phyloP scores from a whole-genome alignment of 371 early-diverging fungal genomes.

The Mortierella sp. region DNA sequence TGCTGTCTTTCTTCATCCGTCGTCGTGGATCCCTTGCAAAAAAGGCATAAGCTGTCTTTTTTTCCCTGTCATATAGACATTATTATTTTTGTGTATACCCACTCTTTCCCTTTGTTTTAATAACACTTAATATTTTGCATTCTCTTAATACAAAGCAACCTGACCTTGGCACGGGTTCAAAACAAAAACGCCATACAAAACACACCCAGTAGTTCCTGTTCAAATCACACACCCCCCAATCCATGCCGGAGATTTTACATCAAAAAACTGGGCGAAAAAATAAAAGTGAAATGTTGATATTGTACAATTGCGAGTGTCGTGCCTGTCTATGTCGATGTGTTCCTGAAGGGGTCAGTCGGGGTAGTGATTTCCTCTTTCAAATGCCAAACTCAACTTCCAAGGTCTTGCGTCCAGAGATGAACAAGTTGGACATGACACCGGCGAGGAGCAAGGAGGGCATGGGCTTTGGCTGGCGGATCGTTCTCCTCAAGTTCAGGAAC shows the following conservation, averaged over 20 bases:
- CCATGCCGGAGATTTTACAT: no score
- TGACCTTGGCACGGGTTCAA: not conserved
- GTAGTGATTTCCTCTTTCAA: not conserved
- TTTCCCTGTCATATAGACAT: not conserved
- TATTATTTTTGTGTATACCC: not conserved
- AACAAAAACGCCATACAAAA: not conserved
- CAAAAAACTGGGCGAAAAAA: no score
- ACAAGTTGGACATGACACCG: constrained; percentile 41
- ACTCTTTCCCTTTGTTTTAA: not conserved
- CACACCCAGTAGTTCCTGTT: not conserved
- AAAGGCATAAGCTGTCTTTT: not conserved
- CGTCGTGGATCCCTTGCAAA: constrained; percentile 2
- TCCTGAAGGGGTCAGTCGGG: no score
- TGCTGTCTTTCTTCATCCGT: constrained; percentile 49
- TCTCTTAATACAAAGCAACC: constrained; percentile 2
- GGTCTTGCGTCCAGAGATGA: constrained; percentile 56
- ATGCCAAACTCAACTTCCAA: constrained; percentile 47
- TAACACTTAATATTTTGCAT: not conserved
- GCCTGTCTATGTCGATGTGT: not conserved
- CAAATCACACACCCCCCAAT: not conserved
- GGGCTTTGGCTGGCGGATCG: constrained; percentile 43
- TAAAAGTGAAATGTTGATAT: no score
- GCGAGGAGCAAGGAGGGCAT: constrained; percentile 46
- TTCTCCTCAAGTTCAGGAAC: constrained; percentile 47
- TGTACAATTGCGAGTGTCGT: not conserved